Evolutionary conservation across 1,139 yeast genomes (phyloP).

Genomic region (Kodamaea sp.): DNA sequence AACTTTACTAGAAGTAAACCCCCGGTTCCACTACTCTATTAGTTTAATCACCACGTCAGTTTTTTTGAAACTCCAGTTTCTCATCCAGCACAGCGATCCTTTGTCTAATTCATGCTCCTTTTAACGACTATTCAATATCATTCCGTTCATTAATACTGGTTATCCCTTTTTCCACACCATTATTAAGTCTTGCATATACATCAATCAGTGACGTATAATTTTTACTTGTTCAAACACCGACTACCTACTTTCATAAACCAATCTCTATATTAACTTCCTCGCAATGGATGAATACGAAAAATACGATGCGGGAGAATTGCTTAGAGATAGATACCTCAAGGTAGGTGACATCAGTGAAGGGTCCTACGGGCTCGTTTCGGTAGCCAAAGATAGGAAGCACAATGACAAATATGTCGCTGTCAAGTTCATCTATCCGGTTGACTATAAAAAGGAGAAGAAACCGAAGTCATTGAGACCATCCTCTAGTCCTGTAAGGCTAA

Average conservation of each 20-base stretch:
- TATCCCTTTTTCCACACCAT: not conserved
- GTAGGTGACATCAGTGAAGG: constrained; percentile 87
- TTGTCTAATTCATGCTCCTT: too few species aligned
- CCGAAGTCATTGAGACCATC: constrained; percentile 26
- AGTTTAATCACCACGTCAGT: too few species aligned
- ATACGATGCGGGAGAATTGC: constrained; percentile 64
- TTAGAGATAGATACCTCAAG: constrained; percentile 65
- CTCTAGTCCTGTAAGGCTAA: constrained; percentile 41
- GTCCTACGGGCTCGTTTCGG: constrained; percentile 87
- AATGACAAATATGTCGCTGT: constrained; percentile 70
- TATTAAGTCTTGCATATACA: too few species aligned
- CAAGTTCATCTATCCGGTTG: constrained; percentile 68
- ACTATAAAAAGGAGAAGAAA: constrained; percentile 31
- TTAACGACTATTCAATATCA: not conserved
- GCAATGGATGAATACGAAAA: constrained; percentile 49
- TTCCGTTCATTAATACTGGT: not conserved
- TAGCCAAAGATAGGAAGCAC: constrained; percentile 68
- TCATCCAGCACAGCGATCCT: too few species aligned
- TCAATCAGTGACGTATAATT: too few species aligned
- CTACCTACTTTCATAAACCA: too few species aligned
- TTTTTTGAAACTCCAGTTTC: too few species aligned
- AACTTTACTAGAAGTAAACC: too few species aligned
- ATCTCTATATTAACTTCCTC: too few species aligned
- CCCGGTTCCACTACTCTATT: too few species aligned
- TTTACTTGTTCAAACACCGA: too few species aligned